A percentile compares a stretch with the other conserved stretches of the same genome.
These are phyloP conservation scores for Cladophialophora bantiana DNA, from an alignment of 2,329 filamentous ascomycete species.

Conservation along the genomic window DNA sequence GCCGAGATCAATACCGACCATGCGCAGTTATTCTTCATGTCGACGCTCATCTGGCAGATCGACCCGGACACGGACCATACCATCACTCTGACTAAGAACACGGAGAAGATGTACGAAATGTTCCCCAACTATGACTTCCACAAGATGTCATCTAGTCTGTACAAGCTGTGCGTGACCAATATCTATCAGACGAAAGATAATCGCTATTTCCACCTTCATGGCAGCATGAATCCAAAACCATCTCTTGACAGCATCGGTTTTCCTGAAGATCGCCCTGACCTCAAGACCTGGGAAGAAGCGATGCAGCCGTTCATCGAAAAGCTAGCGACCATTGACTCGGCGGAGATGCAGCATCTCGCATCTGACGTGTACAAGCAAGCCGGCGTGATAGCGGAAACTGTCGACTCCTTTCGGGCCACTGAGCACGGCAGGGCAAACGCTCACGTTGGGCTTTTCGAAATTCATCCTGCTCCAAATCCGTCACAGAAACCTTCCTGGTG, in stretches of 20 bases:
- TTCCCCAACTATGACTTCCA: constrained; percentile 68
- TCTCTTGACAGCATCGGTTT: constrained; percentile 49
- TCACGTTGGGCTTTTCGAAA: constrained; percentile 52
- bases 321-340: constrained; percentile 45
- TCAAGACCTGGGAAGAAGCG: constrained; percentile 43
- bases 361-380: constrained; percentile 51
- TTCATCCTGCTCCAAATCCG: constrained; percentile 39
- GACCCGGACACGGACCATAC: constrained; percentile 44
- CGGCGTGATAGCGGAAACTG: constrained; percentile 50
- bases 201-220: constrained; percentile 57
- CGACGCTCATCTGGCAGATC: constrained; percentile 47
- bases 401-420: constrained; percentile 48
- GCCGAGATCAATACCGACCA: constrained; percentile 59
- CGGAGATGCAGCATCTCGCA: constrained; percentile 47
- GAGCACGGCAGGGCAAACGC: constrained; percentile 54
- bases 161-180: constrained; percentile 44
- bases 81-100: constrained; percentile 34
- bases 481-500: constrained; percentile 33
- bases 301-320: constrained; percentile 47
- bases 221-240: constrained; percentile 55
- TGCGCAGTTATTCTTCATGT: constrained; percentile 55
- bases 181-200: constrained; percentile 58
- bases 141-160: constrained; percentile 65
- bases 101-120: constrained; percentile 28
- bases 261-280: constrained; percentile 43